phyloP scores from a whole-genome alignment of 2,329 filamentous ascomycete genomes.

The Immersiporthe knoxdaviesiana region DNA sequence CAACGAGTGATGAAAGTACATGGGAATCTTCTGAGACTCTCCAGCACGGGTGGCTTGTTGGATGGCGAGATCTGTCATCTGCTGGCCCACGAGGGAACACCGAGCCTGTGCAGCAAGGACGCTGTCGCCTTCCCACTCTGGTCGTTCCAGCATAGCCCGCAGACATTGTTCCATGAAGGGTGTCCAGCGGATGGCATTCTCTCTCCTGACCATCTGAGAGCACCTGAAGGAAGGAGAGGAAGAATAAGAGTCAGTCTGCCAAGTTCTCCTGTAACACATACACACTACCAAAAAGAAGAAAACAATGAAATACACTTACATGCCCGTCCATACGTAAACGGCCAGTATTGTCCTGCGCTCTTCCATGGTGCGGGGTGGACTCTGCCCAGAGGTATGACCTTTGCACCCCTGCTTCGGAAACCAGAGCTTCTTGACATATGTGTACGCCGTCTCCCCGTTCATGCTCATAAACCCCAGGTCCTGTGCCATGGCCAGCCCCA shows the following conservation, averaged over 20 bases:
- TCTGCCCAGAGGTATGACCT: constrained; percentile 24
- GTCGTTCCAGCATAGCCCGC: constrained; percentile 46
- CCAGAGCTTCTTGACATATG: constrained; percentile 40
- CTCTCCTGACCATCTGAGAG: constrained; percentile 44
- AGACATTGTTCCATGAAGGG: constrained; percentile 62
- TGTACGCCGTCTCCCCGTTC: constrained; percentile 38
- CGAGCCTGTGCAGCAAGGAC: constrained; percentile 49
- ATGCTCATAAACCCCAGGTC: constrained; percentile 51
- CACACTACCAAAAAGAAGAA: too few relatives aligned
- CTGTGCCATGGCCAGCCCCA: constrained; percentile 48
- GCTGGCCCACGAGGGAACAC: constrained; percentile 46
- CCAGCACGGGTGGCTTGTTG: constrained; percentile 21
- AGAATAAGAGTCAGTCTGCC: neutral
- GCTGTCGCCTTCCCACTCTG: constrained; percentile 53
- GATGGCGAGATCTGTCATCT: constrained; percentile 30
- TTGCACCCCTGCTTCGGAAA: constrained; percentile 8
- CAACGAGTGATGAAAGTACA: constrained; percentile 35
- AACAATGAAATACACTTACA: constrained; percentile 34
- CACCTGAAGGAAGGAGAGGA: constrained; percentile 25
- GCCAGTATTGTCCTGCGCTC: constrained; percentile 54
- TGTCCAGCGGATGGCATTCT: constrained; percentile 60
- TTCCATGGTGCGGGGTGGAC: constrained; percentile 48
- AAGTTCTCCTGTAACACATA: constrained; percentile 16
- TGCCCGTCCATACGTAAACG: constrained; percentile 48
- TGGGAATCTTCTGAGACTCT: constrained; percentile 31